Conservation (phyloP, 129 eudicot species). For the Calendula officinalis region DNA sequence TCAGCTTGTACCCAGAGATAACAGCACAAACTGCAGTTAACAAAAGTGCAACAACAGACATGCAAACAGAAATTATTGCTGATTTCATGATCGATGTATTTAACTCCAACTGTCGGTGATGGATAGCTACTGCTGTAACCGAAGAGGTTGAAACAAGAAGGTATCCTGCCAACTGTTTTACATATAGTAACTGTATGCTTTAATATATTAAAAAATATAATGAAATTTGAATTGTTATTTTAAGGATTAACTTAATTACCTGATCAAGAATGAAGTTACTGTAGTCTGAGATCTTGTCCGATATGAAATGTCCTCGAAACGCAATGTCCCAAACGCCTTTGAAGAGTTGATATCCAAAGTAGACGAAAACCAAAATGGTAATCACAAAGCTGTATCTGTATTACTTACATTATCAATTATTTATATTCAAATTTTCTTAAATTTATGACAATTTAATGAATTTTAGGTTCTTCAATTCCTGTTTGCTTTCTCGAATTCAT, state of each 20-base stretch:
- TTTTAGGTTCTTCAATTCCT: background rate
- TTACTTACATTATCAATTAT: background rate
- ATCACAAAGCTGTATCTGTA: slow-evolving; percentile 48
- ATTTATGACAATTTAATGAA: background rate
- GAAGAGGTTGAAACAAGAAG: slow-evolving; percentile 59
- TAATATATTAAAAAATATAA: background rate
- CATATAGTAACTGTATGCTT: background rate
- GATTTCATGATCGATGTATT: slow-evolving; percentile 38
- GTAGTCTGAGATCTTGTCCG: slow-evolving; percentile 58
- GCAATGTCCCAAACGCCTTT: slow-evolving; percentile 56
- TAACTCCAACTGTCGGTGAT: slow-evolving; percentile 5
- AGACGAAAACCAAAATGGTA: slow-evolving; percentile 35
- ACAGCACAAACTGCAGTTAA: slow-evolving; percentile 43
- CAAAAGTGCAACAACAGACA: slow-evolving; percentile 49
- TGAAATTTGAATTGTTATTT: background rate
- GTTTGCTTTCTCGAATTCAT: background rate
- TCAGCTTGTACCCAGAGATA: slow-evolving; percentile 61
- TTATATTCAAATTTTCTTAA: too few relatives aligned
- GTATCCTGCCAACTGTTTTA: slow-evolving; percentile 59
- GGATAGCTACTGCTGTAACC: slow-evolving; percentile 39
- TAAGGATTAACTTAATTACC: slow-evolving; percentile 23
- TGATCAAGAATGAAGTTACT: slow-evolving; percentile 62
- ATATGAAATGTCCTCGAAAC: slow-evolving; percentile 35
- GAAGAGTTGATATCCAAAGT: slow-evolving; percentile 56
- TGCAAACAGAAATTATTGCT: slow-evolving; percentile 47